Base-by-base conservation (phyloP, 306 rosid genomes). In the Amphicarpaea edgeworthii region DNA sequence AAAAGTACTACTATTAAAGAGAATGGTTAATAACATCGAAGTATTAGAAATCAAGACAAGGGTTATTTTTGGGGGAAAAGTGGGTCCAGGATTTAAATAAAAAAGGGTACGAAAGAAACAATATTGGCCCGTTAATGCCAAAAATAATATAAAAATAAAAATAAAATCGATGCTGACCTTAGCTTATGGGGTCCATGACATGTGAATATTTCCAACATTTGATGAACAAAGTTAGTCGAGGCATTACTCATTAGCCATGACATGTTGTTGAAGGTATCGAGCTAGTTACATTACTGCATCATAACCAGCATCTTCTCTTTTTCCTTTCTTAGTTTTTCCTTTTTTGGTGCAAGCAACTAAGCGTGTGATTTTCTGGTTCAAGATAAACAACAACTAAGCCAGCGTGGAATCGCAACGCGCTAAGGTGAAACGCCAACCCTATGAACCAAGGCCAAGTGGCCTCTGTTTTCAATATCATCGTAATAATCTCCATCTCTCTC, bases 331-430 rank as follows among this genome's bases (percentile, higher is more conserved):
- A 8, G 9, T 26, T 6, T 53, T 34, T 38, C 32, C 8, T 32
- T 8, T 40, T 1, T 28, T 28, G 43, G 60, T 28, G 63, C 42
- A 61, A 60, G 32, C 68, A 30, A n/a, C n/a, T 72, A 28, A n/a
- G n/a, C 73, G 60, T 53, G 62, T 14, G 72, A 63, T 24, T 60
- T 79, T 83, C 23, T 3, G 26, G n/a, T 55, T 70, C 76, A 59
- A 59, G 40, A 57, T 2, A 60, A 1, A 0, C 8, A 15, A 21
- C 4, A 5, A 34, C 4, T 1, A 34, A 49, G 7, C 9, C 59
- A 11, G 37, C 77, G 58, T 59, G 59, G 32, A 14, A 42, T 23
- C 6, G 28, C 66, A 20, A 32, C 19, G 34, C 0, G 45, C 12
- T 40, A 40, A 40, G 42, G 2, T 19, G 32, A 58, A 58, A 58